Percentiles rank a stretch among this genome's conserved stretches.
phyloP scores from a whole-genome alignment of 1,284 basidiomycete genomes.

The Microbotryum violaceum region DNA sequence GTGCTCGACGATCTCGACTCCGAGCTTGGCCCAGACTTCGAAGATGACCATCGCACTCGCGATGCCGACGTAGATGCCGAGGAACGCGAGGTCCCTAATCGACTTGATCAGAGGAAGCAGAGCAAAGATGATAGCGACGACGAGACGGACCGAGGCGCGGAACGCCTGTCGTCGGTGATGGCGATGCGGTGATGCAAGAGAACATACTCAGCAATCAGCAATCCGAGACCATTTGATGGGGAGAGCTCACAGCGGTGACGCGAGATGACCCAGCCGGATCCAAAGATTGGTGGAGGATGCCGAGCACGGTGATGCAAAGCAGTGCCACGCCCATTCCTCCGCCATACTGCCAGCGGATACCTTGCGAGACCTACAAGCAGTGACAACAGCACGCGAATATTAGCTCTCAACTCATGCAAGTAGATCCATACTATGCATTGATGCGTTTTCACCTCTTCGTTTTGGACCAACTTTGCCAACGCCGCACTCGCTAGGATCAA shows the following conservation, averaged over 20 bases:
- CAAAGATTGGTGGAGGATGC: constrained; percentile 2
- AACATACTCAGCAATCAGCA: too few species aligned
- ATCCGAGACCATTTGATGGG: not conserved
- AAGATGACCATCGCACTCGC: constrained; percentile 1
- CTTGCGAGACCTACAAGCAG: not conserved
- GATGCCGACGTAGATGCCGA: not conserved
- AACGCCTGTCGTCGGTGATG: too few species aligned
- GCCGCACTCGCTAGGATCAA: not conserved
- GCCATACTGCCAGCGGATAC: constrained; percentile 1
- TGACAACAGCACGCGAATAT: too few species aligned
- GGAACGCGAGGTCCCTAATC: not conserved
- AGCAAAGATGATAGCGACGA: constrained; percentile 3
- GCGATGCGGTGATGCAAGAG: too few species aligned
- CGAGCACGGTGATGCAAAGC: not conserved
- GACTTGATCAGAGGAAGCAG: constrained; percentile 1
- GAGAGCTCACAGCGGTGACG: not conserved
- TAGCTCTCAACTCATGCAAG: too few species aligned
- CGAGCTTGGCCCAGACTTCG: constrained; percentile 6
- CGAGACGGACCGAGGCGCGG: not conserved
- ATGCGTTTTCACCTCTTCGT: not conserved
- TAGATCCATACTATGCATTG: too few species aligned
- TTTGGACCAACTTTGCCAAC: not conserved
- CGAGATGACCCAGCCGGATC: constrained; percentile 1
- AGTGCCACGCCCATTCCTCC: not conserved
- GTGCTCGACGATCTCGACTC: not conserved